Conservation (phyloP, 2,329 filamentous ascomycete species). For the Acarospora socialis region DNA sequence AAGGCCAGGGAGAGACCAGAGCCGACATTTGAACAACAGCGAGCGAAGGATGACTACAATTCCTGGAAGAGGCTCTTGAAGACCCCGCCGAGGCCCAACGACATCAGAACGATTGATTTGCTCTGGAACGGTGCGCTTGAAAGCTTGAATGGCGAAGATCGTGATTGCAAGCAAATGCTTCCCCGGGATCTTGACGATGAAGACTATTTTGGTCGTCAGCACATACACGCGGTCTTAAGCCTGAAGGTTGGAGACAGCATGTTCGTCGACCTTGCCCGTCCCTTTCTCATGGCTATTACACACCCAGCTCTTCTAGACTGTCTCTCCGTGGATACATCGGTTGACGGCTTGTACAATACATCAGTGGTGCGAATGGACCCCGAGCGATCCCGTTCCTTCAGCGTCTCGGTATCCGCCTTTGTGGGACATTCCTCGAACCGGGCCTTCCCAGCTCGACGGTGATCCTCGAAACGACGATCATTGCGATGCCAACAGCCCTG, state of each 20-base stretch:
- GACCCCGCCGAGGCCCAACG: constrained; percentile 10
- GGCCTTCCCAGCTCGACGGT: too few species aligned
- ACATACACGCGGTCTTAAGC: constrained; percentile 18
- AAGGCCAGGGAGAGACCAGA: background rate
- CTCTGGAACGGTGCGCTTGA: constrained; percentile 20
- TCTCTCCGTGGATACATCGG: constrained; percentile 18
- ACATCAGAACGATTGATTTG: constrained; percentile 13
- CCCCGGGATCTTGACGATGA: constrained; percentile 20
- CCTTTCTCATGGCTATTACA: too few species aligned
- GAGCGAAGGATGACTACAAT: constrained; percentile 17
- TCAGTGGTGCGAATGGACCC: constrained; percentile 17
- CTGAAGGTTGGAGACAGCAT: too few species aligned
- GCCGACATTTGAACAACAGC: constrained; percentile 14
- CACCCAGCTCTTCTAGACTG: constrained; percentile 17
- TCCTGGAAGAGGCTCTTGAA: constrained; percentile 19
- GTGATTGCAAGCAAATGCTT: constrained; percentile 21
- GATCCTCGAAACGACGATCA: too few species aligned
- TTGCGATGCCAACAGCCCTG: too few species aligned
- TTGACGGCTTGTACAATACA: constrained; percentile 19
- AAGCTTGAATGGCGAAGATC: constrained; percentile 19
- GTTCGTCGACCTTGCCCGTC: too few species aligned
- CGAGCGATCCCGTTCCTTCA: constrained; percentile 18
- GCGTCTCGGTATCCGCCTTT: constrained; percentile 13
- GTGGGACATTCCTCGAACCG: too few species aligned
- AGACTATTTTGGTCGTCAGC: constrained; percentile 17